Evolutionary conservation across 2,329 filamentous ascomycete species (phyloP).

Genomic region (Periglandula ipomoeae): DNA sequence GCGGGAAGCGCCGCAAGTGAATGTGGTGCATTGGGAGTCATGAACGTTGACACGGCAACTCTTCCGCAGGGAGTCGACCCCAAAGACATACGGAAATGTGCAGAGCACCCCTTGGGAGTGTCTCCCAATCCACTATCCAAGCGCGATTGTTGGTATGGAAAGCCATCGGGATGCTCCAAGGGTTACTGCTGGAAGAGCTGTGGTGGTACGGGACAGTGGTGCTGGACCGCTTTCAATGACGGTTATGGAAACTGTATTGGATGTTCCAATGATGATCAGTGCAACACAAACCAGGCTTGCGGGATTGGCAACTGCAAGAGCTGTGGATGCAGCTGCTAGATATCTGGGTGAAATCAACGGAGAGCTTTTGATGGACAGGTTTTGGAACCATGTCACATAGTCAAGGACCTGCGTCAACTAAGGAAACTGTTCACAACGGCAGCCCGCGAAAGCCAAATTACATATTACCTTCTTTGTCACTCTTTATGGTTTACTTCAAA

Average conservation of each 20-base stretch:
- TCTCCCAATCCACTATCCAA: not conserved
- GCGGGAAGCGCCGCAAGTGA: not conserved
- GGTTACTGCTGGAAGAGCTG: conserved; percentile 5
- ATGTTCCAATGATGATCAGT: conserved; percentile 1
- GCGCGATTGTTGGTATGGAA: conserved; percentile 5
- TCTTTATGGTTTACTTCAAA: no score
- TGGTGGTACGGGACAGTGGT: conserved; percentile 2
- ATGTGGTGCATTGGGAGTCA: conserved; percentile 6
- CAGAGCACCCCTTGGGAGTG: not conserved
- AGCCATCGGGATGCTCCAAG: conserved; percentile 2
- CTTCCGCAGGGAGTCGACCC: not conserved
- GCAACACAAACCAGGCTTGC: conserved; percentile 2
- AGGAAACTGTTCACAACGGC: no score
- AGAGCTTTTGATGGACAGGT: no score
- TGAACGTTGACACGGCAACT: not conserved
- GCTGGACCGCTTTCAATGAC: conserved; percentile 7
- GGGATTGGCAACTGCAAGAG: conserved; percentile 4
- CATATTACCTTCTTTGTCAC: no score
- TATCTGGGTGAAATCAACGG: no score
- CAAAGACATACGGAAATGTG: conserved; percentile 3
- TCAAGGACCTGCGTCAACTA: no score
- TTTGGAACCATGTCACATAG: no score
- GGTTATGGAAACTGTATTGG: conserved; percentile 5
- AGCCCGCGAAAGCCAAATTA: no score
- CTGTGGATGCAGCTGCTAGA: conserved; percentile 8